Base-by-base conservation (phyloP, 106 monocot genomes). In the Xerophyta viscosa region DNA sequence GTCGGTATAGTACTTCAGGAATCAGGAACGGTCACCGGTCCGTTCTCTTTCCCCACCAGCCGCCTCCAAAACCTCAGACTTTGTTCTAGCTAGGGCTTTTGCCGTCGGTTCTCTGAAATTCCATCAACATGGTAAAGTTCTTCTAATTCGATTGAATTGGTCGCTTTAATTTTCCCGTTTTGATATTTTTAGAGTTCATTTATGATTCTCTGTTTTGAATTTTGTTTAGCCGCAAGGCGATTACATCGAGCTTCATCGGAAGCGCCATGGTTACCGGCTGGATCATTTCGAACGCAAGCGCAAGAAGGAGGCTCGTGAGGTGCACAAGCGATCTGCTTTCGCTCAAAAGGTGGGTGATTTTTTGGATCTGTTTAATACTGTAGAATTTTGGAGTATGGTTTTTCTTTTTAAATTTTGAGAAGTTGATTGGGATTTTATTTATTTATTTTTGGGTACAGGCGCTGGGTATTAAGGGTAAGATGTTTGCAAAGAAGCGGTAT, bases 221-320 rank as follows among this genome's bases (percentile, higher is more conserved):
- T n/a, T n/a, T n/a, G n/a, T 39, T 39, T 64, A 96, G 89, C 88
- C 96, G 60, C 96, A 96, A 75, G 96, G 96, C 51, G 96, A 96
- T 60, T 74, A 96, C 70, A 89, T 96, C 26, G 84, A 89, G 37
- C 96, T 96, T 52, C 88, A 85, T 52, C 58, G 78, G 79, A 89
- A 90, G 79, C 96, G 96, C 54, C 71, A 98, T 89, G 96, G 96
- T n/a, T 78, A 79, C 70, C 71, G 96, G 26, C 75, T 67, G 41
- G 96, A 98, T 29, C 82, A 98, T 56, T 88, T 88, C 66, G 96
- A 98, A 78, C 78, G 79, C 46, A 84, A 84, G 73, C 75, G 89
- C 52, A 98, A 98, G 89, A 82, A 73, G 85, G 82, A 86, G 71
- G 96, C 89, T 19, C 76, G 96, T 5, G 82, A 82, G 33, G 89